phyloP scores from a whole-genome alignment of 768 basidiomycete genomes.

The Lactarius indigo region DNA sequence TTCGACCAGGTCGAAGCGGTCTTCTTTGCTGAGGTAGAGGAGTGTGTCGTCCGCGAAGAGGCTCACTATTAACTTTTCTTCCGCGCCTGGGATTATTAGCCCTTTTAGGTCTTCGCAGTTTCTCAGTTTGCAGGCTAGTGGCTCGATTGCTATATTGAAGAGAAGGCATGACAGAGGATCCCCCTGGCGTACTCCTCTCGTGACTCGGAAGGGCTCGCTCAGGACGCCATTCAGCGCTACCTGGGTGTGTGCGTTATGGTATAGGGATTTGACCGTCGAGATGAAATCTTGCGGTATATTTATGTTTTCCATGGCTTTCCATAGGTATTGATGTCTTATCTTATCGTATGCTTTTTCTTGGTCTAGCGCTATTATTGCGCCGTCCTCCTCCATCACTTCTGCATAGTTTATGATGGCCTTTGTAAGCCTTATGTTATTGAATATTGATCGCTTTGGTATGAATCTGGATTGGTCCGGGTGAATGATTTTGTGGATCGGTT shows the following conservation, averaged over 20 bases:
- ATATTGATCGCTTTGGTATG: not conserved
- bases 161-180: constrained; percentile 7
- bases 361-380: not conserved
- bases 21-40: constrained; percentile 31
- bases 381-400: not conserved
- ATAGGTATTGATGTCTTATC: constrained; percentile 8
- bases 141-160: constrained; percentile 13
- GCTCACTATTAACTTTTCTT: not conserved
- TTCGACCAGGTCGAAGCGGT: constrained; percentile 31
- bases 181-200: constrained; percentile 6
- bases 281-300: not conserved
- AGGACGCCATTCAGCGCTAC: not conserved
- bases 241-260: not conserved
- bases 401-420: constrained; percentile 1
- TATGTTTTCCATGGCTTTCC: not conserved
- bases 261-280: not conserved
- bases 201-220: not conserved
- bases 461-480: constrained; percentile 14
- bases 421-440: not conserved
- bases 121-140: not conserved
- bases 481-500: no score
- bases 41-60: constrained; percentile 1
- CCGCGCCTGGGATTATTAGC: not conserved
- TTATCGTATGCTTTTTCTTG: not conserved
- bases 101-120: not conserved